Evolutionary conservation across 345 rosid species (phyloP), one percentile per base, ranked within the genome.

Genomic region (Aegle marmelos): DNA sequence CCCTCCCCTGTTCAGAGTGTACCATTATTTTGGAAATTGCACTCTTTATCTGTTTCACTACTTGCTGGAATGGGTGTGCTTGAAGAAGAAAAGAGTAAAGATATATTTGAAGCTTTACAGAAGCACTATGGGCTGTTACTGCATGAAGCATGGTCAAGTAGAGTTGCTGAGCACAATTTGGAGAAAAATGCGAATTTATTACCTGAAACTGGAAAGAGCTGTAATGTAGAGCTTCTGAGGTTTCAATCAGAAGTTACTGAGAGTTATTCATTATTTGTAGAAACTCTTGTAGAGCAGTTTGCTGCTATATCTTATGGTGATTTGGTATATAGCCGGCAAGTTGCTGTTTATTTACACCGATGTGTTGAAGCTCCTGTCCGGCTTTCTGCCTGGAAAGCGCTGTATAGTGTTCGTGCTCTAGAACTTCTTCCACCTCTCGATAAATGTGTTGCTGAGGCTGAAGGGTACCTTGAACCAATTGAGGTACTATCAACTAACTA

Each of bases 21-120:
- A 48, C 91, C 93, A 2, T 77, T 95, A 81, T 83, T 92, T 71
- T 92, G 98, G 99, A 95, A 95, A 86, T 76, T 92, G 73, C 99
- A 95, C 84, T 88, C 94, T 65, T 83, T 95, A 79, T 93, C 98
- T 61, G 86, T 85, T 71, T 82, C 79, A 80, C 80, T 95, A 68
- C 93, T 91, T 45, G 79, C 75, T 68, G 96, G 98, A 73, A 91
- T 92, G 96, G 91, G 79, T 50, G 86, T 92, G 74, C 88, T 93
- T 62, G 91, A 92, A 83, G 97, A 95, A 37, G 82, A 88, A 78
- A 90, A 74, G 81, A 91, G 90, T 82, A 82, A 87, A 82, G 87
- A 80, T 83, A 79, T 87, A 80, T 93, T 86, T 77, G 89, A 78
- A 76, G 87, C 83, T 66, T 90, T 95, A 75, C 99, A 95, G 86